Evolutionary conservation across 1,284 basidiomycete species (phyloP).

Genomic region (Moesziomyces globuligerus): DNA sequence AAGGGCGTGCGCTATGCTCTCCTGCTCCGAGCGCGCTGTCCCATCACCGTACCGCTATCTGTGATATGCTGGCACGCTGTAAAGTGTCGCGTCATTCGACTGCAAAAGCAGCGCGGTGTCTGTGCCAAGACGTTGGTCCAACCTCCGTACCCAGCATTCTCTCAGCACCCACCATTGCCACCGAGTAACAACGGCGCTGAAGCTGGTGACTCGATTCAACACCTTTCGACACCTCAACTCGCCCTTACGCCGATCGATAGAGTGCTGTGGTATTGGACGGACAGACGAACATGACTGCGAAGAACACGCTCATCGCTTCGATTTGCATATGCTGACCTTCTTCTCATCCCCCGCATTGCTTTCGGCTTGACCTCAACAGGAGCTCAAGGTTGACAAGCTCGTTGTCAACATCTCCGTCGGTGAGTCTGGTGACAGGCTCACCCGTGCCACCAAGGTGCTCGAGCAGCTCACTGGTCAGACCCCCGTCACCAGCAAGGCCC

Average conservation of each 20-base stretch:
- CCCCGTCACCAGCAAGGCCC: constrained; percentile 98
- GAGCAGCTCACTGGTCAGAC: constrained; percentile 99
- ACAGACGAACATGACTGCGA: not conserved
- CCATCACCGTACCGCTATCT: too few species aligned
- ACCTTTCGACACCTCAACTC: not conserved
- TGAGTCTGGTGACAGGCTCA: constrained; percentile 98
- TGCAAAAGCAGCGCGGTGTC: too few species aligned
- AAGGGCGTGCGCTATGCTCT: too few species aligned
- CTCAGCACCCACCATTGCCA: too few species aligned
- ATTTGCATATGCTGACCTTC: not conserved
- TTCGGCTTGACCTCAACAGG: constrained; percentile 71
- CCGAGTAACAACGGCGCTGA: too few species aligned
- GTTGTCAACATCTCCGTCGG: constrained; percentile 99
- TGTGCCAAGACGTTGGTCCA: too few species aligned
- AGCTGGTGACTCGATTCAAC: too few species aligned
- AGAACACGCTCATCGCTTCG: not conserved
- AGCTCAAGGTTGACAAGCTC: constrained; percentile 97
- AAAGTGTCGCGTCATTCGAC: too few species aligned
- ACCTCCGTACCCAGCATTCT: too few species aligned
- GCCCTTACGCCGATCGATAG: not conserved
- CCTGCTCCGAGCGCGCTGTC: too few species aligned
- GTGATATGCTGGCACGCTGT: too few species aligned
- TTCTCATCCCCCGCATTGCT: not conserved
- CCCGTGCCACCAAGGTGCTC: constrained; percentile 98
- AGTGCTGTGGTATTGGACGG: not conserved